Percentiles rank a stretch among this genome's conserved stretches.
These are phyloP conservation scores for Bipolaris cookei DNA, from an alignment of 2,329 filamentous ascomycete genomes.

Conservation along the genomic window DNA sequence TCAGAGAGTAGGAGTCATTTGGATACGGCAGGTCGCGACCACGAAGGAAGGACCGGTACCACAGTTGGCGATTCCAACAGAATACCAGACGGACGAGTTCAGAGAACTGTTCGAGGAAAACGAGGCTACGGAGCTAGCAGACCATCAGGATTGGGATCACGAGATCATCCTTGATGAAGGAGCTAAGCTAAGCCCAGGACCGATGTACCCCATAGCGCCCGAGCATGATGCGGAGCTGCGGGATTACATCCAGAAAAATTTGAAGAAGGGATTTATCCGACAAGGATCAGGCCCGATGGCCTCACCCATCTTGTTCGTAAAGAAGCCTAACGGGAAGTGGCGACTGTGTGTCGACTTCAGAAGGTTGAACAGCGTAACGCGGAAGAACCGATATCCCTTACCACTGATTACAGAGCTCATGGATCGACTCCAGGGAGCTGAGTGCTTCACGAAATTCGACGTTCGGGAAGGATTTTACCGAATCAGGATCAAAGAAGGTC, in stretches of 20 bases:
- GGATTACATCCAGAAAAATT: background rate
- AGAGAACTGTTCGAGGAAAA: too few relatives aligned
- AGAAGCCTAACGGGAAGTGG: too few relatives aligned
- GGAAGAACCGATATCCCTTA: background rate
- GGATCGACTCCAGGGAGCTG: too few relatives aligned
- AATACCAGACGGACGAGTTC: background rate
- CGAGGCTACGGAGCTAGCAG: too few relatives aligned
- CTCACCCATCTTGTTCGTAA: background rate
- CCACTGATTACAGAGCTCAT: background rate
- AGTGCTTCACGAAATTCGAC: too few relatives aligned
- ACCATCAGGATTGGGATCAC: background rate
- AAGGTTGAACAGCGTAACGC: too few relatives aligned
- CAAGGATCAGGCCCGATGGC: background rate
- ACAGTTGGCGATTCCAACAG: background rate
- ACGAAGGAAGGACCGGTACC: background rate
- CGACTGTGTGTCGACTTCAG: too few relatives aligned
- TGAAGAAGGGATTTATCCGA: slow-evolving; percentile 1
- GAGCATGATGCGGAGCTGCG: too few relatives aligned
- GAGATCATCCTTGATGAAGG: background rate
- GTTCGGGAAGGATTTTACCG: background rate
- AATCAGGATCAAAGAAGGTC: background rate
- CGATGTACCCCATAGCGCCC: background rate
- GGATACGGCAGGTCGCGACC: background rate
- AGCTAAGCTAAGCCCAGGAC: background rate
- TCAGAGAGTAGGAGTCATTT: background rate